phyloP scores from a whole-genome alignment of 2,329 filamentous ascomycete genomes.

The Sarocladium strictum region DNA sequence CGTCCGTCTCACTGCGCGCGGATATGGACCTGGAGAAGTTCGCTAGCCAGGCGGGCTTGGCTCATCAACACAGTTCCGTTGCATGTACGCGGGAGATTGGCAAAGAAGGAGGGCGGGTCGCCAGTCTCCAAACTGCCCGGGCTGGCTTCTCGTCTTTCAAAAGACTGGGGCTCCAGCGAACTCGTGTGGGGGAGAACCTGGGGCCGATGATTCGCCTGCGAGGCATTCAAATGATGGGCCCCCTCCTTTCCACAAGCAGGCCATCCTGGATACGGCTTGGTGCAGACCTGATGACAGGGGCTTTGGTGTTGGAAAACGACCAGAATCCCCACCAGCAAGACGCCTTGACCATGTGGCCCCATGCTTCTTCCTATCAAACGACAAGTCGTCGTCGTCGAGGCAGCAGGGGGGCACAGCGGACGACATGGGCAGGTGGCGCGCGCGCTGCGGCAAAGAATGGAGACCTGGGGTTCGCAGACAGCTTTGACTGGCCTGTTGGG shows the following conservation, averaged over 20 bases:
- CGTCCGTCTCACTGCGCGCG: no score
- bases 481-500: not conserved
- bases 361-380: not conserved
- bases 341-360: slow-evolving; percentile 6
- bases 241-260: not conserved
- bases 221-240: slow-evolving; percentile 2
- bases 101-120: not conserved
- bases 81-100: slow-evolving; percentile 4
- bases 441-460: slow-evolving; percentile 4
- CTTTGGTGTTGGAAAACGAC: not conserved
- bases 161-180: not conserved
- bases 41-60: not conserved
- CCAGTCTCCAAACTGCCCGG: not conserved
- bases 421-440: not conserved
- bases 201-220: slow-evolving; percentile 7
- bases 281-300: not conserved
- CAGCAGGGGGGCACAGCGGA: not conserved
- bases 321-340: not conserved
- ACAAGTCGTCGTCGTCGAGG: not conserved
- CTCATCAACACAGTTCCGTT: not conserved
- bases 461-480: not conserved
- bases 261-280: not conserved
- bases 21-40: not conserved
- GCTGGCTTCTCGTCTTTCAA: slow-evolving; percentile 2
- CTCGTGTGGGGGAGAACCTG: slow-evolving; percentile 4